Evolutionary conservation across 495 filamentous ascomycete species (phyloP), one percentile per base, ranked within the genome.

Genomic region (Penicillium nucicola): DNA sequence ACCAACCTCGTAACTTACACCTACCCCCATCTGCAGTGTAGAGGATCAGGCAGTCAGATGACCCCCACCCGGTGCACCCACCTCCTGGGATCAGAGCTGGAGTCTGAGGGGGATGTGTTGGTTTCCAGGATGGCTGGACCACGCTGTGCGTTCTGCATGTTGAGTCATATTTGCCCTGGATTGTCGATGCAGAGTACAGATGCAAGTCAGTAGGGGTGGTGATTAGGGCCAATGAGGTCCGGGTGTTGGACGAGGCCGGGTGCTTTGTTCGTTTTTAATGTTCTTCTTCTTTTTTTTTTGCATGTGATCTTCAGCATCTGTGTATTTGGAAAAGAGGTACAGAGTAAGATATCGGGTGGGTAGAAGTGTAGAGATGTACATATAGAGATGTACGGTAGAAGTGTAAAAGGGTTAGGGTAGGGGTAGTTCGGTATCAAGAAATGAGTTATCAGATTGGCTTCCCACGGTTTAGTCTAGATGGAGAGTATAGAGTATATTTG

Each of bases 61-160:
- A 63, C 57, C 53, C 40, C 30, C 51, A 55, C 52, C 46, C 34
- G 40, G 42, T 56, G 48, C 39, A 55, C 41, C 18, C 25, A 28
- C 25, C 25, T 8, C 25, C 25, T 28, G 25, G 25, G 25, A 28
- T 28, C 25, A 9, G 25, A 28, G 25, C 25, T 8, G 7, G 25
- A 28, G 25, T 28, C 25, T 0, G 25, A 28, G 25, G 25, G 25
- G 25, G 7, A 28, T 9, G 25, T 28, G 25, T 28, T 28, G 42
- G 42, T 51, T 57, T 35, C 15, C 37, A 53, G 49, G 38, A 41
- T 43, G 56, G 47, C 53, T 53, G 53, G 53, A 46, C 25, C 5
- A 28, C 42, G 45, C 46, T 53, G n/a, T 17, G 39, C 13, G 19
- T 15, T 31, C 45, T 39, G 23, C 35, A 48, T 32, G 25, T 36